Base-by-base conservation (phyloP, 768 basidiomycete species). In the Suillus subalutaceus region DNA sequence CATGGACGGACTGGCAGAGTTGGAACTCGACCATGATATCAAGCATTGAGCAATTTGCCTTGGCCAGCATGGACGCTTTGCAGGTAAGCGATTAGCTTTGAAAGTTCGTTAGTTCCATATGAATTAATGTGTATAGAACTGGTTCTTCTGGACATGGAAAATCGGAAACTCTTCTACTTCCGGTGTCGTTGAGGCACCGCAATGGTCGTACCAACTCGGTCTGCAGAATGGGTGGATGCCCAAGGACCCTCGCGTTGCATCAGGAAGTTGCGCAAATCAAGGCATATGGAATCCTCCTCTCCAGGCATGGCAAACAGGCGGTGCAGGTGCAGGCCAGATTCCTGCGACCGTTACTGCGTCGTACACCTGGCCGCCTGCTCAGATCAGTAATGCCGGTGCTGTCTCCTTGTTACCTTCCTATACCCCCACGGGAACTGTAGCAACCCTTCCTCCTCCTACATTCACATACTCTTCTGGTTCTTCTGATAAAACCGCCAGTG, bases 101-200 rank as follows among this genome's bases (percentile, higher is more conserved):
- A 16, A 37, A 43, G 38, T 43, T 20, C 5, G 40, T 30, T 32
- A 12, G 6, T 41, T 56, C 23, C 18, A 40, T 44, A 46, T 59
- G 37, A 56, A 35, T 63, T 65, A 59, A 30, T 37, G 18, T 23
- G 13, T 61, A 57, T 75, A 96, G 90, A 89, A 98, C 74, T 97
- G 88, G 83, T 98, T 97, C 86, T 99, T 97, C 85, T 99, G 97
- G 97, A 96, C 93, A 2, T 98, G 94, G 95, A 96, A 95, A 78
- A 94, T 99, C 67, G 96, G 94, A 65, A 89, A 91, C 72, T 94
- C 94, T 12, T 85, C 86, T 20, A 76, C 77, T 6, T 82, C 85
- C 32, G 93, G 92, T 40, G 86, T 82, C 55, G 86, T 95, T 20
- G 88, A 92, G 72, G 79, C 90, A 8, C 94, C 96, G 3, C 86